Percentiles rank a stretch among this genome's conserved stretches.
Evolutionary conservation across 2,329 filamentous ascomycete species (phyloP).

Genomic region (Rutstroemia sp.): DNA sequence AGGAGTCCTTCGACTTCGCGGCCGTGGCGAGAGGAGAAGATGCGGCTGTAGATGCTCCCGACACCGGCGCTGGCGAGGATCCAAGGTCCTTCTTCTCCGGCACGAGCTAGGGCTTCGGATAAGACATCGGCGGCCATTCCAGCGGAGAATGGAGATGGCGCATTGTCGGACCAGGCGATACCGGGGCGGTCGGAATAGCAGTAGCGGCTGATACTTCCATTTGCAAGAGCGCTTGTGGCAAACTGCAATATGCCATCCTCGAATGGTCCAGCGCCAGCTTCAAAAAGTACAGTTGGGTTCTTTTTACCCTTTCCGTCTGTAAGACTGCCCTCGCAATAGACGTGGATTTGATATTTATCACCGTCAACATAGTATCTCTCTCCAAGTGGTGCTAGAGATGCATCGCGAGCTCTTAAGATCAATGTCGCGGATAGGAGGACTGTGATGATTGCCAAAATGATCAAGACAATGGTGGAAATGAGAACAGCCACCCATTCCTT

Average conservation of each 20-base stretch:
- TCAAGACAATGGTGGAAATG: conserved; percentile 62
- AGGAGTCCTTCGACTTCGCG: conserved; percentile 70
- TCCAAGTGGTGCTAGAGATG: conserved; percentile 65
- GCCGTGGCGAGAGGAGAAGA: conserved; percentile 81
- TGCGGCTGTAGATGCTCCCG: conserved; percentile 80
- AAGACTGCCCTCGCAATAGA: conserved; percentile 75
- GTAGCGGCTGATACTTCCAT: conserved; percentile 78
- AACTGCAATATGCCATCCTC: conserved; percentile 76
- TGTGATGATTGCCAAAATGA: conserved; percentile 58
- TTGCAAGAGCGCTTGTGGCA: conserved; percentile 66
- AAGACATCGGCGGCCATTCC: conserved; percentile 88
- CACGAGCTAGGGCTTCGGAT: conserved; percentile 73
- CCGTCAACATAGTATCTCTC: conserved; percentile 73
- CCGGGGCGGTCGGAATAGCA: conserved; percentile 96
- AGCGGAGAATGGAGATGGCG: conserved; percentile 85
- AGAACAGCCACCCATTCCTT: conserved; percentile 80
- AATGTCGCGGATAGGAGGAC: conserved; percentile 74
- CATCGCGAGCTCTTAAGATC: conserved; percentile 72
- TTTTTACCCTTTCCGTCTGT: conserved; percentile 46
- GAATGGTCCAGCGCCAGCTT: conserved; percentile 73
- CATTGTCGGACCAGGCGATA: conserved; percentile 81
- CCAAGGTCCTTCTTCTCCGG: conserved; percentile 83
- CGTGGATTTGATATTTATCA: conserved; percentile 77
- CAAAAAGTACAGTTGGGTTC: conserved; percentile 75
- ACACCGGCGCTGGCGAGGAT: conserved; percentile 80